phyloP scores from a whole-genome alignment of 331 rosid genomes.

The Spiraea crenata region DNA sequence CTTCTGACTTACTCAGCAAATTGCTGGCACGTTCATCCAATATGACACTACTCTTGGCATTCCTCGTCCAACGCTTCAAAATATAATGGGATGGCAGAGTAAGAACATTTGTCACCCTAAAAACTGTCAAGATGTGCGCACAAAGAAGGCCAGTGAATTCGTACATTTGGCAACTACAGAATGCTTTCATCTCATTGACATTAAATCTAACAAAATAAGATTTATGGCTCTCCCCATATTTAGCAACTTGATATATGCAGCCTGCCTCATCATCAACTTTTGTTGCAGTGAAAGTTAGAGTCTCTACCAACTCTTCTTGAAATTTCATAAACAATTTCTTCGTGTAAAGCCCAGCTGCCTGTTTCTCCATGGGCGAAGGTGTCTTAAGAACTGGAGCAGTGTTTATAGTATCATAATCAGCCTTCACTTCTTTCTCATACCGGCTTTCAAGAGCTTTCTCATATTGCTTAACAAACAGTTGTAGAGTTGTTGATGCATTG shows the following conservation, averaged over 20 bases:
- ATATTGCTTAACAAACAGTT: slow-evolving; percentile 50
- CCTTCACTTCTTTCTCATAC: slow-evolving; percentile 54
- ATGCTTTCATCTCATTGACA: slow-evolving; percentile 41
- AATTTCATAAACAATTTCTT: slow-evolving; percentile 52
- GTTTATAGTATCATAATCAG: slow-evolving; percentile 55
- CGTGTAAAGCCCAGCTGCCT: slow-evolving; percentile 50
- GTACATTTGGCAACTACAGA: slow-evolving; percentile 59
- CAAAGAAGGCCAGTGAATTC: slow-evolving; percentile 62
- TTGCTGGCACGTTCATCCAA: slow-evolving; percentile 39
- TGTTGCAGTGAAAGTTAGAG: slow-evolving; percentile 51
- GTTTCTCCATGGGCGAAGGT: slow-evolving; percentile 71
- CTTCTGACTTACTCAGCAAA: slow-evolving; percentile 31
- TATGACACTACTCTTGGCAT: slow-evolving; percentile 53
- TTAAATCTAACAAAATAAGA: slow-evolving; percentile 42
- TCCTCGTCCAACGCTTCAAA: slow-evolving; percentile 57
- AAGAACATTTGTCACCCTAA: slow-evolving; percentile 58
- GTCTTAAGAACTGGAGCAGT: slow-evolving; percentile 47
- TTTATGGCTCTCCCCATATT: slow-evolving; percentile 45
- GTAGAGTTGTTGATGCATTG: slow-evolving; percentile 62
- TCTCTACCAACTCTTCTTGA: slow-evolving; percentile 57
- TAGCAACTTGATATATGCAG: slow-evolving; percentile 42
- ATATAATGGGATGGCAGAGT: slow-evolving; percentile 54
- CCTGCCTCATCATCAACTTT: slow-evolving; percentile 39
- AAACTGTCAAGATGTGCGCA: slow-evolving; percentile 57
- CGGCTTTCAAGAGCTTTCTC: slow-evolving; percentile 63